Percentiles rank a stretch among this genome's conserved stretches.
These are phyloP conservation scores for Globisporangium spinosum DNA, from an alignment of 352 stramenopile species.

Conservation along the genomic window DNA sequence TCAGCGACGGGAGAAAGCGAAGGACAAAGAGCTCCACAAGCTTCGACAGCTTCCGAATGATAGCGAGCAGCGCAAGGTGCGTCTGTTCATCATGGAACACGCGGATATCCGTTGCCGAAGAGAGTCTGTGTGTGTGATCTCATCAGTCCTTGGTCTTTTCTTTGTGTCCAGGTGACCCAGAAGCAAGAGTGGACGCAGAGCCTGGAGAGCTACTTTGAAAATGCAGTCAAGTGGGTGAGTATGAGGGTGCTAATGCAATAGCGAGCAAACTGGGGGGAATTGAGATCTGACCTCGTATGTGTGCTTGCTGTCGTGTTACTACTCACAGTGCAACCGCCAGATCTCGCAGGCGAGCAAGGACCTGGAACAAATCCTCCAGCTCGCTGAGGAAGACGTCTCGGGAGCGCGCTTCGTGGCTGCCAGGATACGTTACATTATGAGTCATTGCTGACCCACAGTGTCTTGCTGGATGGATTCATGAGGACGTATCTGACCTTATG, in stretches of 20 bases:
- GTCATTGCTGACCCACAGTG: too few relatives aligned
- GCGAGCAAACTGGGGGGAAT: background rate
- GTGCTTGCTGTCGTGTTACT: background rate
- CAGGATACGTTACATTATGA: constrained; percentile 22
- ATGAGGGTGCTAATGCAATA: background rate
- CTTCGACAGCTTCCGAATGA: constrained; percentile 18
- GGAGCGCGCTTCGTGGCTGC: constrained; percentile 50
- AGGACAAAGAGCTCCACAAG: constrained; percentile 8
- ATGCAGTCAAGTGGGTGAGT: constrained; percentile 20
- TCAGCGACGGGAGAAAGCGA: background rate
- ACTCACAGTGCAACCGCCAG: constrained; percentile 43
- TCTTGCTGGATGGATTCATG: background rate
- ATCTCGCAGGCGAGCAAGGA: constrained; percentile 33
- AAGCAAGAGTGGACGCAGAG: constrained; percentile 26
- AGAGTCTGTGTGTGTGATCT: background rate
- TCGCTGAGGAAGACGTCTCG: constrained; percentile 35
- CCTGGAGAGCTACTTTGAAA: constrained; percentile 37
- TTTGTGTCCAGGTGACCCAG: constrained; percentile 12
- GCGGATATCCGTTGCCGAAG: background rate
- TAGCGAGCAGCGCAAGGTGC: constrained; percentile 23
- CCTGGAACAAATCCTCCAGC: constrained; percentile 48
- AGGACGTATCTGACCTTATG: background rate
- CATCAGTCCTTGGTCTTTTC: background rate
- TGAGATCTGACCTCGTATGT: background rate
- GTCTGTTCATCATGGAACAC: background rate